Conservation (phyloP, 108 stramenopile species). For the Discostella pseudostelligera region DNA sequence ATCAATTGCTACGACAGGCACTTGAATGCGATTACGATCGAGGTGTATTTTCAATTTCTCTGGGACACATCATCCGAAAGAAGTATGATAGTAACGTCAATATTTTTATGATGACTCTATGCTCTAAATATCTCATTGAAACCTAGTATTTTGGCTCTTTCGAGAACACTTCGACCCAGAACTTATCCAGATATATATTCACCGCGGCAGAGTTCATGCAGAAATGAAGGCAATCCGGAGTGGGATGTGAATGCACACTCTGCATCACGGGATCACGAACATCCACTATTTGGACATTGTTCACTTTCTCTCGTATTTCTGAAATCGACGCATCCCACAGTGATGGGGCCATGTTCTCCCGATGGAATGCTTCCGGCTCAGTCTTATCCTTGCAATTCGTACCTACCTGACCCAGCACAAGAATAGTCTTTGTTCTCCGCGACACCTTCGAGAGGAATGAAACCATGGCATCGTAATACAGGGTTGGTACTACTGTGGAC, state of each 20-base stretch:
- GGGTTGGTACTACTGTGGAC: not conserved
- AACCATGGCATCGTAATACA: conserved; percentile 16
- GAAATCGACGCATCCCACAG: conserved; percentile 3
- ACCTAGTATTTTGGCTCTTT: too few relatives aligned
- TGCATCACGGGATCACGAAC: conserved; percentile 21
- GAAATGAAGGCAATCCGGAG: conserved; percentile 19
- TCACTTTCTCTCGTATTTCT: not conserved
- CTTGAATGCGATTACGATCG: too few relatives aligned
- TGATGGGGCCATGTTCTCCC: not conserved
- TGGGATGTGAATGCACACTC: conserved; percentile 28
- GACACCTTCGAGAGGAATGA: conserved; percentile 19
- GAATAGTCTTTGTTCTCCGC: conserved; percentile 11
- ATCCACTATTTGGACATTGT: conserved; percentile 18
- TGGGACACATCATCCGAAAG: too few relatives aligned
- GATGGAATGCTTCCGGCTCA: not conserved
- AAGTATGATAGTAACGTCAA: too few relatives aligned
- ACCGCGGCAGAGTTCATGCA: conserved; percentile 29
- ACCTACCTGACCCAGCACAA: conserved; percentile 17
- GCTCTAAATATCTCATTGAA: too few relatives aligned
- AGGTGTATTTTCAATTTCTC: too few relatives aligned
- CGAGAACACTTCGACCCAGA: conserved; percentile 22
- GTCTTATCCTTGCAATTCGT: conserved; percentile 1
- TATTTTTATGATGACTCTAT: too few relatives aligned
- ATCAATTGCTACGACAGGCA: too few relatives aligned
- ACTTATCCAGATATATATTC: conserved; percentile 30